Conservation (phyloP, 306 rosid species). For the Prunus kanzakura region DNA sequence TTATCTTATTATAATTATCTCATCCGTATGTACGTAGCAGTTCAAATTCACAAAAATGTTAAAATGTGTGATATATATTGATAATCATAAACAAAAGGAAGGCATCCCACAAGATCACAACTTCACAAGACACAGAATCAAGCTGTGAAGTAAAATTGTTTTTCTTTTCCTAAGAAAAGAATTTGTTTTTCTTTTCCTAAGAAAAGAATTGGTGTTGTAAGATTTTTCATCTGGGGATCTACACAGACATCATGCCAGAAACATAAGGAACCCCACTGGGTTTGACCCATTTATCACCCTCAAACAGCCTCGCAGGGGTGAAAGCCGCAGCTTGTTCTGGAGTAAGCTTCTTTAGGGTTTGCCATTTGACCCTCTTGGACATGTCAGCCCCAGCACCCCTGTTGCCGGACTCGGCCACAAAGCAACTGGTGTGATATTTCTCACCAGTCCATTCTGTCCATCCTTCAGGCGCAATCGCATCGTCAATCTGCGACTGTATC, state of each 20-base stretch:
- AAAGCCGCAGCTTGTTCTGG: background rate
- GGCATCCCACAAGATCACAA: too few relatives aligned
- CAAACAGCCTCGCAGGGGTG: background rate
- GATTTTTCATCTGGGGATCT: background rate
- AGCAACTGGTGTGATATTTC: background rate
- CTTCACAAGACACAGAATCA: too few relatives aligned
- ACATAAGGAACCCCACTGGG: constrained; percentile 14
- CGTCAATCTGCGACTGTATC: constrained; percentile 18
- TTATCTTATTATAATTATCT: too few relatives aligned
- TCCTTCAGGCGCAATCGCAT: constrained; percentile 9
- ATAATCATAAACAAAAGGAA: too few relatives aligned
- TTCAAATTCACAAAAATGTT: too few relatives aligned
- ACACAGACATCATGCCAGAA: background rate
- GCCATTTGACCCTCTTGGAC: constrained; percentile 10
- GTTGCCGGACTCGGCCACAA: constrained; percentile 14
- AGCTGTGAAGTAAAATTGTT: too few relatives aligned
- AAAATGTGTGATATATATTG: too few relatives aligned
- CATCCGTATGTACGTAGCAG: too few relatives aligned
- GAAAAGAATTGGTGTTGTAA: background rate
- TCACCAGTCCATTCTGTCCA: constrained; percentile 8
- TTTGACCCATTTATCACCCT: constrained; percentile 8
- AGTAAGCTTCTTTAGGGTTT: background rate
- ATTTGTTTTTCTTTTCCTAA: background rate
- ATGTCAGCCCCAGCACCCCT: constrained; percentile 10
- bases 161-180: background rate